A percentile compares a stretch with the other conserved stretches of the same genome.
Conservation (phyloP, 2,329 filamentous ascomycete species). For the Venturia aucupariae region DNA sequence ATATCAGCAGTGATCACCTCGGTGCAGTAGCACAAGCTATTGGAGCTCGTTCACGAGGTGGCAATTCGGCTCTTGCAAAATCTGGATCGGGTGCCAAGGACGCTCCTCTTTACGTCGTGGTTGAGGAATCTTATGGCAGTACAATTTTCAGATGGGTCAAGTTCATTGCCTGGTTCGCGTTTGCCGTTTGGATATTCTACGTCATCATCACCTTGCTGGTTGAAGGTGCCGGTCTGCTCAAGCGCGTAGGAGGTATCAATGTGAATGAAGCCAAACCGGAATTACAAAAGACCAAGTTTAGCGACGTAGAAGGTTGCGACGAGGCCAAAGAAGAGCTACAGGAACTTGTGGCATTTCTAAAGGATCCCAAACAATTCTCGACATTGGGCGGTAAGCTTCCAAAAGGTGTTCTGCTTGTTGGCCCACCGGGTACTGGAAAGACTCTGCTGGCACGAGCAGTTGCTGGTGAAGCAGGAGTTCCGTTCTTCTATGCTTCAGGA, state of each 20-base stretch:
- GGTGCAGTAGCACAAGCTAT: constrained; percentile 77
- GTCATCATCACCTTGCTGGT: constrained; percentile 67
- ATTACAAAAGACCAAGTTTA: constrained; percentile 82
- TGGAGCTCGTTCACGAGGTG: constrained; percentile 60
- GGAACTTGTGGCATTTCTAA: constrained; percentile 92
- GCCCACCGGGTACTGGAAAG: constrained; percentile 94
- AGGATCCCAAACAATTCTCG: constrained; percentile 87
- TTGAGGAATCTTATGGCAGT: constrained; percentile 77
- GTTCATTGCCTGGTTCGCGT: constrained; percentile 68
- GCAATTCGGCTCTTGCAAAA: constrained; percentile 49
- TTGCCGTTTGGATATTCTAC: constrained; percentile 71
- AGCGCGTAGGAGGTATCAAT: constrained; percentile 62
- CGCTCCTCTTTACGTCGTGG: constrained; percentile 87
- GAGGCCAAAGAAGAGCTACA: constrained; percentile 97
- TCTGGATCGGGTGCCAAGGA: constrained; percentile 64
- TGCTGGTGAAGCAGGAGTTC: constrained; percentile 91
- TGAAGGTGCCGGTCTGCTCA: constrained; percentile 69
- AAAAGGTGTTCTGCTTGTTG: constrained; percentile 90
- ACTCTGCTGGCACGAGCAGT: constrained; percentile 91
- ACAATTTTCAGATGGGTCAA: constrained; percentile 86
- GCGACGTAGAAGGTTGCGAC: constrained; percentile 92
- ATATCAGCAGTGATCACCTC: constrained; percentile 52
- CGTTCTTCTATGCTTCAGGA: constrained; percentile 99
- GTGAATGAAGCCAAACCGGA: constrained; percentile 85
- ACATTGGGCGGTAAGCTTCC: constrained; percentile 92